A percentile compares a stretch with the other conserved stretches of the same genome.
Evolutionary conservation across 768 basidiomycete species (phyloP).

Genomic region (Brasilioporus rufonigricans): DNA sequence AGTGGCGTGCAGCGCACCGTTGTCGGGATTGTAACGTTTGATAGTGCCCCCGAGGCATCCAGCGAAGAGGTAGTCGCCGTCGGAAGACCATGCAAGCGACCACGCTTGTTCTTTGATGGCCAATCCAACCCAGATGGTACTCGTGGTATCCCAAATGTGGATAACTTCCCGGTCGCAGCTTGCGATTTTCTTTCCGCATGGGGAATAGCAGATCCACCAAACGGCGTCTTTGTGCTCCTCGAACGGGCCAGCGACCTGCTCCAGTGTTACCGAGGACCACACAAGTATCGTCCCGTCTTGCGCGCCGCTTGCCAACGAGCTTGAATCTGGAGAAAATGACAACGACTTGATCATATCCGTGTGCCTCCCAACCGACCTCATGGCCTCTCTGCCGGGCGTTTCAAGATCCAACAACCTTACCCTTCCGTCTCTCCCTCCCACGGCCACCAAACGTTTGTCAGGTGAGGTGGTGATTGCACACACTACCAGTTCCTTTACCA

Average conservation of each 20-base stretch:
- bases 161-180: slow-evolving; percentile 19
- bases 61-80: slow-evolving; percentile 12
- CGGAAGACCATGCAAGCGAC: slow-evolving; percentile 23
- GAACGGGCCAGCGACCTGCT: slow-evolving; percentile 5
- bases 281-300: slow-evolving; percentile 15
- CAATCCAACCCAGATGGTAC: neutral
- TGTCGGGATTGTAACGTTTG: slow-evolving; percentile 9
- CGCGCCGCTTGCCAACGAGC: slow-evolving; percentile 14
- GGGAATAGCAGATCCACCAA: slow-evolving; percentile 21
- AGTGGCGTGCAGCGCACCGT: neutral
- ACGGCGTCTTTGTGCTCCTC: slow-evolving; percentile 10
- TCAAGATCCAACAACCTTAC: slow-evolving; percentile 8
- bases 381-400: neutral
- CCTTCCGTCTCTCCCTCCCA: slow-evolving; percentile 17
- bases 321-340: slow-evolving; percentile 20
- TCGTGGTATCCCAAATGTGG: slow-evolving; percentile 14
- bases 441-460: slow-evolving; percentile 12
- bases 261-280: slow-evolving; percentile 14
- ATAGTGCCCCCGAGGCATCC: slow-evolving; percentile 19
- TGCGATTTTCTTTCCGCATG: slow-evolving; percentile 17
- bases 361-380: slow-evolving; percentile 6
- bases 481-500: slow-evolving; percentile 5
- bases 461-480: slow-evolving; percentile 8
- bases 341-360: slow-evolving; percentile 8
- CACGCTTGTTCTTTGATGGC: slow-evolving; percentile 12